Percentiles rank a stretch among this genome's conserved stretches.
Evolutionary conservation across 129 eudicot species (phyloP).

Genomic region (Scalesia atractyloides): DNA sequence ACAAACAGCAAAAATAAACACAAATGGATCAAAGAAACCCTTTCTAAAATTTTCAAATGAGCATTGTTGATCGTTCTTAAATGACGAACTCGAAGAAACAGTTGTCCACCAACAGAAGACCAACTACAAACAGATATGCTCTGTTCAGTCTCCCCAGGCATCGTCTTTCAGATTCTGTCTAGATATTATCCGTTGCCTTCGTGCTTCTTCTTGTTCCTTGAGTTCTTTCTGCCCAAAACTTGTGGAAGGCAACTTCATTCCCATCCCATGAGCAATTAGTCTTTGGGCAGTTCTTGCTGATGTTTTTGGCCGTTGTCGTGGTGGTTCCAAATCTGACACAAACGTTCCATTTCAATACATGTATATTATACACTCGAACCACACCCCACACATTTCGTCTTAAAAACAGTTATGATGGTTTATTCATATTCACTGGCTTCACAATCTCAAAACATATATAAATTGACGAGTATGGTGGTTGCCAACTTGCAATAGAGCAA

Average conservation of each 20-base stretch:
- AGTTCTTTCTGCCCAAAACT: conserved; percentile 61
- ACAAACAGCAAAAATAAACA: no score
- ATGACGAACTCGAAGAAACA: no score
- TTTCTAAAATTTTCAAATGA: no score
- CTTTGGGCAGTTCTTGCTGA: conserved; percentile 94
- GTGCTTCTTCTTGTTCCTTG: conserved; percentile 78
- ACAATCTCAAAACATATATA: background rate
- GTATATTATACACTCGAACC: background rate
- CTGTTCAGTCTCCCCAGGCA: conserved; percentile 84
- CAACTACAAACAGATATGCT: no score
- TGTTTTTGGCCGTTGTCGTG: conserved; percentile 79
- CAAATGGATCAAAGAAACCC: no score
- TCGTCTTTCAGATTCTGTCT: conserved; percentile 77
- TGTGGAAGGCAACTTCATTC: conserved; percentile 71
- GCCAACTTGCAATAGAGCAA: no score
- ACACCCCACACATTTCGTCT: background rate
- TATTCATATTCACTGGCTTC: background rate
- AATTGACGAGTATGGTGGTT: background rate
- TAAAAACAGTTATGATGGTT: background rate
- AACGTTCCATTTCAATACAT: background rate
- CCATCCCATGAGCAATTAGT: conserved; percentile 87
- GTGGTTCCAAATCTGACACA: conserved; percentile 84
- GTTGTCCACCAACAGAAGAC: no score
- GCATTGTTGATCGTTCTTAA: no score
- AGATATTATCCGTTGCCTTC: conserved; percentile 75